phyloP scores from a whole-genome alignment of 208 protist genomes.

The Trypanosoma cruzi region DNA sequence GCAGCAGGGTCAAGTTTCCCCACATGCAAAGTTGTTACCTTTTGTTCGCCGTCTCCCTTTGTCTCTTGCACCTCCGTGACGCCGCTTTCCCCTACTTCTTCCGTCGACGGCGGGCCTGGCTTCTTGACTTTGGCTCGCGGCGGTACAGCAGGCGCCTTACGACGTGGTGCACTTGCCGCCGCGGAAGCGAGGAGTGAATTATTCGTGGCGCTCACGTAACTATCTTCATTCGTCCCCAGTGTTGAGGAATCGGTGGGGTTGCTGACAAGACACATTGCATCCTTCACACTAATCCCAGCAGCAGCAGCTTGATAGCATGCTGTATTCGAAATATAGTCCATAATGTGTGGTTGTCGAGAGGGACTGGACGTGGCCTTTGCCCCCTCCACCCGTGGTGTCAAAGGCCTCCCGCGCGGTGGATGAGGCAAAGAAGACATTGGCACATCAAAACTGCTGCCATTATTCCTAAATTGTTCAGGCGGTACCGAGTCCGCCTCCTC shows the following conservation, averaged over 20 bases:
- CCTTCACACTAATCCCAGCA: background rate
- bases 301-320: conserved; percentile 37
- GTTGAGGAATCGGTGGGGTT: background rate
- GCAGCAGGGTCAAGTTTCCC: too few relatives aligned
- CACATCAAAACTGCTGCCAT: too few relatives aligned
- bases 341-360: conserved; percentile 33
- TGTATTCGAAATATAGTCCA: conserved; percentile 70
- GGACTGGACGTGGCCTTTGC: too few relatives aligned
- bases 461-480: background rate
- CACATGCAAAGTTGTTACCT: too few relatives aligned
- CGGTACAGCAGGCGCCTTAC: conserved; percentile 6
- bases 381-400: too few relatives aligned
- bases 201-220: background rate
- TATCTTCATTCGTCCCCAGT: conserved; percentile 1
- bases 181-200: background rate
- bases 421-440: too few relatives aligned
- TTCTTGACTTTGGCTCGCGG: background rate
- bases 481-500: conserved; percentile 8
- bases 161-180: background rate
- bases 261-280: background rate
- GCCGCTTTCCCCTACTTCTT: too few relatives aligned
- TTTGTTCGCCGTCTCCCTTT: too few relatives aligned
- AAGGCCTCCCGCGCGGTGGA: too few relatives aligned
- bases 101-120: background rate
- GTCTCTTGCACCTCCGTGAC: too few relatives aligned